These are phyloP conservation scores for Calocybe gangraenosa DNA, from an alignment of 768 basidiomycete species.

Conservation along the genomic window DNA sequence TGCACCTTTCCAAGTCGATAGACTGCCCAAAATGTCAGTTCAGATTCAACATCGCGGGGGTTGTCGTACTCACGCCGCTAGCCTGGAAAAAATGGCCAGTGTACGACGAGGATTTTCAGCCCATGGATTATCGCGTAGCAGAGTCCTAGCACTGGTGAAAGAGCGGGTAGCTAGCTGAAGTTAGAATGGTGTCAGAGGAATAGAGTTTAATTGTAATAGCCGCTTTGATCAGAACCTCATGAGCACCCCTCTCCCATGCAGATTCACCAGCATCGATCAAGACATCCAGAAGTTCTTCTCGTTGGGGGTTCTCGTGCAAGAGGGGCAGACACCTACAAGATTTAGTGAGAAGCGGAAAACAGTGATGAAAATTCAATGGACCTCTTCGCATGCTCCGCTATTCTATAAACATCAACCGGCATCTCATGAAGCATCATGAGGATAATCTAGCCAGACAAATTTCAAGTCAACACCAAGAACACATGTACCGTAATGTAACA, in stretches of 20 bases:
- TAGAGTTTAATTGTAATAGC: too few relatives aligned
- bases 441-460: conserved; percentile 43
- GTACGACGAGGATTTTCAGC: conserved; percentile 40
- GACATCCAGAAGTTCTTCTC: conserved; percentile 56
- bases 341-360: background rate
- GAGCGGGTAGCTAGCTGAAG: conserved; percentile 57
- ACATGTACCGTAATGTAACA: background rate
- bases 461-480: background rate
- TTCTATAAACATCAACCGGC: conserved; percentile 59
- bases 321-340: conserved; percentile 53
- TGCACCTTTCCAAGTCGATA: conserved; percentile 63
- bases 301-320: conserved; percentile 54
- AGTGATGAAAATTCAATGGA: conserved; percentile 18
- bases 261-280: conserved; percentile 68
- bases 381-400: conserved; percentile 69
- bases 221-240: conserved; percentile 44
- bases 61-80: conserved; percentile 51
- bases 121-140: conserved; percentile 57
- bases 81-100: conserved; percentile 47
- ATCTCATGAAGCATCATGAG: conserved; percentile 66
- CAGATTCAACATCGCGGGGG: background rate
- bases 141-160: conserved; percentile 52
- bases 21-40: conserved; percentile 25
- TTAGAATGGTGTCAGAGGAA: background rate
- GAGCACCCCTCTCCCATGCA: conserved; percentile 68